Evolutionary conservation across 352 stramenopile species (phyloP).

Genomic region (Phytophthora sansomeana): DNA sequence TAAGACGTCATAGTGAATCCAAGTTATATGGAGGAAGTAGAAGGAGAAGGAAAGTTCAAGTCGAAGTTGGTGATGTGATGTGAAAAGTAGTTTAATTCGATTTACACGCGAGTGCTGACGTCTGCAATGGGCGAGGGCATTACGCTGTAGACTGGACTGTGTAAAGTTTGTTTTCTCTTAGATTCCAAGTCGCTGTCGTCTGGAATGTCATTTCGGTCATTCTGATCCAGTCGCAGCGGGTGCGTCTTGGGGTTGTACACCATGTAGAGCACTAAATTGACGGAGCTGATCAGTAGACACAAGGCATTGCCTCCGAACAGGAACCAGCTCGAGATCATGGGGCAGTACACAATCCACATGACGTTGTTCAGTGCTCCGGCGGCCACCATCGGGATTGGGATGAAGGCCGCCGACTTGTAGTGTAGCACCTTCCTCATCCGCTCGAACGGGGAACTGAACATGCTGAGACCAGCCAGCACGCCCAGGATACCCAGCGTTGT

Average conservation of each 20-base stretch:
- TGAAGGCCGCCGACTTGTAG: slow-evolving; percentile 46
- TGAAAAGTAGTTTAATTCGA: too few relatives aligned
- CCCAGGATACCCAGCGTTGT: slow-evolving; percentile 41
- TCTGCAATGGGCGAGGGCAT: slow-evolving; percentile 34
- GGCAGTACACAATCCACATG: slow-evolving; percentile 48
- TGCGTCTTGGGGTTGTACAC: slow-evolving; percentile 46
- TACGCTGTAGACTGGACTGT: slow-evolving; percentile 30
- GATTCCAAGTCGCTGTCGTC: slow-evolving; percentile 6
- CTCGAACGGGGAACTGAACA: slow-evolving; percentile 50
- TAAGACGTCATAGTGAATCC: neutral
- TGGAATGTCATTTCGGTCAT: slow-evolving; percentile 17
- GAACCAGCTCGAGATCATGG: slow-evolving; percentile 48
- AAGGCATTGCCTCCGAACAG: slow-evolving; percentile 36
- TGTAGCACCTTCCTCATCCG: slow-evolving; percentile 43
- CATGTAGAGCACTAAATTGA: slow-evolving; percentile 42
- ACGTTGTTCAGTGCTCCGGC: slow-evolving; percentile 41
- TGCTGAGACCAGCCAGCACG: slow-evolving; percentile 31
- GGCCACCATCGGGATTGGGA: slow-evolving; percentile 45
- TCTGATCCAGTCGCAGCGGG: slow-evolving; percentile 31
- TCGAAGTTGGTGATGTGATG: neutral
- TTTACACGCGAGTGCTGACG: slow-evolving; percentile 28
- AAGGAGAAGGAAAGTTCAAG: neutral
- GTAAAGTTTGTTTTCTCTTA: slow-evolving; percentile 16
- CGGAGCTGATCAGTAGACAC: slow-evolving; percentile 33
- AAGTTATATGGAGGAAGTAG: neutral